phyloP scores from a whole-genome alignment of 768 basidiomycete species.

The Kwoniella sp. region DNA sequence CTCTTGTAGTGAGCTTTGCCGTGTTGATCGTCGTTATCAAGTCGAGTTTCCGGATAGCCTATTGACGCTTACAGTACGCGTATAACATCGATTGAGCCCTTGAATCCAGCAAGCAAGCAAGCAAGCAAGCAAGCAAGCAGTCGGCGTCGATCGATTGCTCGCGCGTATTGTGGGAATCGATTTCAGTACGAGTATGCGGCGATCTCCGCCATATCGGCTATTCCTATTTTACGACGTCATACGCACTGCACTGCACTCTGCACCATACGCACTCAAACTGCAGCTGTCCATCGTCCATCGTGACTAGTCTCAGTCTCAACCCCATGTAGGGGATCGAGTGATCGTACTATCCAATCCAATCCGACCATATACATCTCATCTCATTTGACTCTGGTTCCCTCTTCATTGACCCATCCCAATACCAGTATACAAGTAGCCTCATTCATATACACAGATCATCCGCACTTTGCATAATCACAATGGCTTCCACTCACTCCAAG shows the following conservation, averaged over 20 bases:
- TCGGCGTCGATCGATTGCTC: no score
- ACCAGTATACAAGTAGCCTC: not conserved
- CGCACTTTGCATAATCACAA: not conserved
- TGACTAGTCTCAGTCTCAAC: no score
- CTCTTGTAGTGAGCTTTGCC: no score
- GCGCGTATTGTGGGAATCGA: not conserved
- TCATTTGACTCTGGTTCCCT: no score
- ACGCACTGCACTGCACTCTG: not conserved
- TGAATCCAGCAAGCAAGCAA: no score
- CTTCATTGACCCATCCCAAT: no score
- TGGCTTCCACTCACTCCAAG: conserved; percentile 21
- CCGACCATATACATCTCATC: not conserved
- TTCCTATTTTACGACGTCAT: not conserved
- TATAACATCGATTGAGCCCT: no score
- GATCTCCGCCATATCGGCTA: not conserved
- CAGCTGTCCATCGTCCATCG: not conserved
- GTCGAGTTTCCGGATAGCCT: no score
- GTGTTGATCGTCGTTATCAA: no score
- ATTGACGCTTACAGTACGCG: no score
- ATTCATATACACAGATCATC: not conserved
- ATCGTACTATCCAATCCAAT: not conserved
- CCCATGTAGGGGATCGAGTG: not conserved
- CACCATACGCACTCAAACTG: no score
- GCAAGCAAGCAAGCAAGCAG: no score
- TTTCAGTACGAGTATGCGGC: not conserved